Base-by-base conservation (phyloP, 176 grass and related monocot genomes). In the Phoenix roebelenii region DNA sequence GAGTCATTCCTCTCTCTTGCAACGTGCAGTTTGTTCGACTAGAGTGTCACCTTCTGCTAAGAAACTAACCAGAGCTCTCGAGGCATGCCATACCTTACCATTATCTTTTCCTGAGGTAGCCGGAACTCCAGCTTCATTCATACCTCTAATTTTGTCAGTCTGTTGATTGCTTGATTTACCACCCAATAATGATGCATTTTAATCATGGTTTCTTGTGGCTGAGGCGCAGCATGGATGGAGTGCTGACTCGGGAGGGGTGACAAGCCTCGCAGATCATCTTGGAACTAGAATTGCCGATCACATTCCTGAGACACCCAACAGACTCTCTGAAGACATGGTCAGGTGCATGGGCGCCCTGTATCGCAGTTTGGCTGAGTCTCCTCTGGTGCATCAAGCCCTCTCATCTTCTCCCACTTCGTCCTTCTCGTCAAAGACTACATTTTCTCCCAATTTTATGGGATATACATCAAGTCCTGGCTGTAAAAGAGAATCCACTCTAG, bases 251-350 rank as follows among this genome's bases (percentile, higher is more conserved):
- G 59, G 65, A 26, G 62, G 69, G 0, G 59, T 98, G 3, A 68
- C 80, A 67, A 98, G 84, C 58, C 67, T 98, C n/a, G 93, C 87
- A 53, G 87, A 91, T 70, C 89, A 92, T 81, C 80, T 98, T 15
- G 93, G 93, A 16, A 85, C 93, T 15, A 85, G 83, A 63, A 76
- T 98, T 63, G 79, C 78, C 22, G 87, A 98, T 59, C 93, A 98
- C 77, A 80, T 92, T 80, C 82, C 84, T 50, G 83, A 91, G 58
- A 98, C 93, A 30, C 87, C 87, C 23, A 92, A 85, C 73, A 98
- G 84, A 59, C 59, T 92, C 75, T 92, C 93, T 0, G 93, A 98
- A 68, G 93, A 92, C 72, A 84, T 98, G 81, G 75, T 98, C 57
- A 86, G 82, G 69, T 76, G 63, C 81, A 85, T 98, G 80, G 75